Base-by-base conservation (phyloP, 495 filamentous ascomycete species). In the Neurospora intermedia region DNA sequence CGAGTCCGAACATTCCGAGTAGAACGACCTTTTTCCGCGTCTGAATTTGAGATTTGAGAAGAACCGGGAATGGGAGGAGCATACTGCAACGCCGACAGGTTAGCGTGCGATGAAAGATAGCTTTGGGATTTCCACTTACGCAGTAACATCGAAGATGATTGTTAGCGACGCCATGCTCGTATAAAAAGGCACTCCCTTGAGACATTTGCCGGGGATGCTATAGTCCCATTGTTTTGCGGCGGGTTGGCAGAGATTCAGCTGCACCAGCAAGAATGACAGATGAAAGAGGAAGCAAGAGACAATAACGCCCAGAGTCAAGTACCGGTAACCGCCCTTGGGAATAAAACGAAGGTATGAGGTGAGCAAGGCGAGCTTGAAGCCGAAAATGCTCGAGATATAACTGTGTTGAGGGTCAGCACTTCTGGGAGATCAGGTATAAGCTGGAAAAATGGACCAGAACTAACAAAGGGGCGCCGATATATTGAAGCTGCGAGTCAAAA, bases 321-420 rank as follows among this genome's bases (percentile, higher is more conserved):
- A 72, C 31, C 81, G 79, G 76, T 87, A 87, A 27, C 72, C 66
- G 20, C 81, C 79, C 39, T 82, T 78, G 8, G 85, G 83, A 1
- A 83, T 80, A 70, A 88, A 85, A 40, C 87, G 84, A 7, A 85
- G 76, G 72, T 88, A 88, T 6, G 83, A 85, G 20, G 82, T 72
- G 16, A 88, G 76, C 16, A 88, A 76, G 43, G 84, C 83, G 20
- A 86, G 76, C 72, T 89, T 89, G 79, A 88, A 89, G 6, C 84
- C 83, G 38, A 88, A 80, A 20, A 88, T 81, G 45, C 81, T 80
- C 8, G 77, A 72, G 69, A 84, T 81, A 69, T 85, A 85, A 46
- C 81, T 84, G 35, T n/a, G 38, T 71, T 75, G 35, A 75, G 66
- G 48, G 6, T 27, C 38, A 38, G 20, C 35, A 11, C 2, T 20